These are phyloP conservation scores for Pseudogymnoascus sp. DNA, from an alignment of 2,329 filamentous ascomycete genomes.

Conservation along the genomic window DNA sequence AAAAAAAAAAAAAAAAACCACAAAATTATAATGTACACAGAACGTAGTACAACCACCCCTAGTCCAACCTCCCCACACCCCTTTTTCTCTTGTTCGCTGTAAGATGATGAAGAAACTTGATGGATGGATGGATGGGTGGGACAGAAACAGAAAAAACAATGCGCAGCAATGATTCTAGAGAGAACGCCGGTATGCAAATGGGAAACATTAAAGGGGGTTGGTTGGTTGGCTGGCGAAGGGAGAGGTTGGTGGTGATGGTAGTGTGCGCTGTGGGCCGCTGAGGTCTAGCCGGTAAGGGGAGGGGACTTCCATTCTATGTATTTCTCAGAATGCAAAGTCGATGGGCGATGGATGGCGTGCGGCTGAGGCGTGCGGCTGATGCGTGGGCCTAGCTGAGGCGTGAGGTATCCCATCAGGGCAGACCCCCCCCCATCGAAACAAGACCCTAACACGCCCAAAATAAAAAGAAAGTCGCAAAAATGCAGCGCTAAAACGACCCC, in stretches of 20 bases:
- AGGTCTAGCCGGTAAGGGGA: too few species aligned
- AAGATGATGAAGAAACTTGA: not conserved
- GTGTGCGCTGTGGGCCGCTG: not conserved
- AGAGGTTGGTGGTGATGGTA: not conserved
- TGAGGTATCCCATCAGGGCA: not conserved
- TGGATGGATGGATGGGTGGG: not conserved
- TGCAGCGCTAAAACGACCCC: slow-evolving; percentile 1
- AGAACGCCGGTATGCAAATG: slow-evolving; percentile 2
- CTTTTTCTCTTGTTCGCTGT: not conserved
- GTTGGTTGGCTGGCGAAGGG: not conserved
- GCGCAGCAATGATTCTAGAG: not conserved
- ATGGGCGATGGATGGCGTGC: not conserved
- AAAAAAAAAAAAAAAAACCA: slow-evolving; percentile 38
- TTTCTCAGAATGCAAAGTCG: not conserved
- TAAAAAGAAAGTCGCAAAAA: not conserved
- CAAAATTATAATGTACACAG: slow-evolving; percentile 3
- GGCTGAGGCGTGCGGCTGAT: not conserved
- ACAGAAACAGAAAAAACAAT: not conserved
- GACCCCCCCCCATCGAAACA: too few species aligned
- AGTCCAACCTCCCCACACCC: not conserved
- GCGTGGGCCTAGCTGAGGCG: not conserved
- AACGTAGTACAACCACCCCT: not conserved
- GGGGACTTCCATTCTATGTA: not conserved
- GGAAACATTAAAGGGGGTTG: not conserved
- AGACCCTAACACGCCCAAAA: not conserved